Percentiles rank a stretch among this genome's conserved stretches.
phyloP scores from a whole-genome alignment of 2,329 filamentous ascomycete species.

The Colletotrichum truncatum region DNA sequence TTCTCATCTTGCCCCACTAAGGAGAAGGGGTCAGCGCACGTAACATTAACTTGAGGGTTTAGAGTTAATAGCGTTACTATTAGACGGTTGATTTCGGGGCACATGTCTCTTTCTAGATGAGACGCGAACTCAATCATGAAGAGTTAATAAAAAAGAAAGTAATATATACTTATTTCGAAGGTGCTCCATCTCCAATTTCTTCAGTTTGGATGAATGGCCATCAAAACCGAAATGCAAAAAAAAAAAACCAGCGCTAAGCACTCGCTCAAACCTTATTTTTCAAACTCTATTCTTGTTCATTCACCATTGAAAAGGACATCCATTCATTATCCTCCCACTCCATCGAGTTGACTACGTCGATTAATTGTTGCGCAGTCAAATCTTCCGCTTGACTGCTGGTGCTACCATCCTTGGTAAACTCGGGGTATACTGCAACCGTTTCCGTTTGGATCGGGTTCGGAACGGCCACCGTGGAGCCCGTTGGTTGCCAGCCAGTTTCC shows the following conservation, averaged over 20 bases:
- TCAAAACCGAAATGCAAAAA: too few species aligned
- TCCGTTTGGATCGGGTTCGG: not conserved
- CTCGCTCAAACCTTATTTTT: not conserved
- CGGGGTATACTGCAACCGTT: not conserved
- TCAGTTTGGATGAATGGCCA: too few species aligned
- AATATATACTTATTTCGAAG: too few species aligned
- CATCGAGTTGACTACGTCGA: slow-evolving; percentile 23
- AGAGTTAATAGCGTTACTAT: too few species aligned
- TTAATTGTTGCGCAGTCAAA: slow-evolving; percentile 21
- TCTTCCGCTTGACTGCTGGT: slow-evolving; percentile 25
- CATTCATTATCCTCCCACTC: slow-evolving; percentile 25
- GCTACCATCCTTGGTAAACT: not conserved
- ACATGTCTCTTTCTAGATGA: too few species aligned
- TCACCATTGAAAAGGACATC: slow-evolving; percentile 21
- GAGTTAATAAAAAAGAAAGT: too few species aligned
- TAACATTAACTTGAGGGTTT: too few species aligned
- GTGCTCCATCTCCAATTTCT: too few species aligned
- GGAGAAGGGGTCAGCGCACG: too few species aligned
- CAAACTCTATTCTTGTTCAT: not conserved
- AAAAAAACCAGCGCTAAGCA: not conserved
- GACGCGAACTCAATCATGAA: too few species aligned
- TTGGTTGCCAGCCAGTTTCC: not conserved
- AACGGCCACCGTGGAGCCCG: not conserved
- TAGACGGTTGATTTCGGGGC: too few species aligned
- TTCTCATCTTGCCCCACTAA: too few species aligned